Evolutionary conservation across 371 early-diverging fungal genomes (phyloP), one percentile per base, ranked within the genome.

Genomic region (Mucor lusitanicus): DNA sequence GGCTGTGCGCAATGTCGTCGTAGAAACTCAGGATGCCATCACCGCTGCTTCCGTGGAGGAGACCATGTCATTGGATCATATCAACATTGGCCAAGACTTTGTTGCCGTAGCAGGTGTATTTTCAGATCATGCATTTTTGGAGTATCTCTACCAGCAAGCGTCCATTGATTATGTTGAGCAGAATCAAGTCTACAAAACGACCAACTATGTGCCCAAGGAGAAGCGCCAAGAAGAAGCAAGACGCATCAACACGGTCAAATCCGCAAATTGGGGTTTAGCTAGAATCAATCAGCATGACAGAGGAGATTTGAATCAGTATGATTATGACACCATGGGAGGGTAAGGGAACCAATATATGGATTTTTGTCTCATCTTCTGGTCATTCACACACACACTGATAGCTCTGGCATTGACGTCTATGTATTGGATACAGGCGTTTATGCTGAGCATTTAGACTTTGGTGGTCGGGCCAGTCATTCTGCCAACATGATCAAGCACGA

Each of bases 371-470:
- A 32, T 33, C 93, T 17, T 40, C 40, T 40, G 40, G 15, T 17
- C 40, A 40, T 17, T 6, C 13, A 35, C 57, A 23, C 35, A 37
- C 19, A 25, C 12, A 17, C 3, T 9, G 1, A 32, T 40, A 67
- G 68, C 6, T 8, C 72, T 28, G 91, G 87, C 8, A 85, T 91
- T 17, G 80, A 79, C 35, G 90, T 87, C 8, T 91, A 87, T 74
- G 85, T 94, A 7, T 68, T 93, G 33, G 94, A 93, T 68, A 91
- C 93, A 5, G 93, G 95, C 28, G 81, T 95, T 37, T 85, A 86
- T 73, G 71, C 83, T 42, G 72, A 79, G 3, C 95, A 95, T 67
- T 75, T 67, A 0, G 95, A 95, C 69, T 90, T 95, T 70, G 88
- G 85, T 64, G 90, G 91, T 42, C 82, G 93, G 30, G 95, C 94